Percentiles rank a stretch among this genome's conserved stretches.
Evolutionary conservation across 169 alveolate species (phyloP).

Genomic region (Eimeria maxima): DNA sequence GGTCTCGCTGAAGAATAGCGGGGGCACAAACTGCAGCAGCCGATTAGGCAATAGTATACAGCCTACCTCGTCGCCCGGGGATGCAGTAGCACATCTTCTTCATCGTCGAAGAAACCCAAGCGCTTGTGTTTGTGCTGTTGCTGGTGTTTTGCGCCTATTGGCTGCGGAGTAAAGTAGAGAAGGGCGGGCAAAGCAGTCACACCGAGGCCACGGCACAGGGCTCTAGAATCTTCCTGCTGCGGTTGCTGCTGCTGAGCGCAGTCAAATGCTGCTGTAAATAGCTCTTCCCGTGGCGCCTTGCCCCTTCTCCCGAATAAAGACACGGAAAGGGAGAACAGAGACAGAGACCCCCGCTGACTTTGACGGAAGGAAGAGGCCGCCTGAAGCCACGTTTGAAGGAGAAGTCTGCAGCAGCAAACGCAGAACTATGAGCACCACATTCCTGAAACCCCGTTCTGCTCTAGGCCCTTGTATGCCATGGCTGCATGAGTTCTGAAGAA

Average conservation of each 20-base stretch:
- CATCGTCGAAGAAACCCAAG: constrained; percentile 37
- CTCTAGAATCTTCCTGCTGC: constrained; percentile 29
- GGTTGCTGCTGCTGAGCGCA: constrained; percentile 68
- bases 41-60: background rate
- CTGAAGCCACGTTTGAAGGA: constrained; percentile 67
- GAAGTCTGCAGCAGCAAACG: constrained; percentile 41
- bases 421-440: background rate
- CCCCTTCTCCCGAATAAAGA: background rate
- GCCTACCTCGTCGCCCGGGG: constrained; percentile 58
- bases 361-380: constrained; percentile 29
- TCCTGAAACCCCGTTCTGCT: background rate
- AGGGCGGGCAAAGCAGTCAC: constrained; percentile 60
- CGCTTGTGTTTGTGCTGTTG: constrained; percentile 51
- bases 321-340: constrained; percentile 1
- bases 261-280: constrained; percentile 62
- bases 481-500: background rate
- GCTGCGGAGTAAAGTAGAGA: constrained; percentile 59
- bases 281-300: background rate
- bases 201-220: constrained; percentile 66
- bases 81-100: constrained; percentile 22
- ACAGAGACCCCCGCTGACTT: constrained; percentile 35
- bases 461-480: background rate
- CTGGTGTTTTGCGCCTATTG: constrained; percentile 14
- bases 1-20: background rate
- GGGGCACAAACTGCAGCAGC: constrained; percentile 27